Percentiles rank a stretch among this genome's conserved stretches.
Conservation (phyloP, 169 alveolate species). For the Plasmodium inui region DNA sequence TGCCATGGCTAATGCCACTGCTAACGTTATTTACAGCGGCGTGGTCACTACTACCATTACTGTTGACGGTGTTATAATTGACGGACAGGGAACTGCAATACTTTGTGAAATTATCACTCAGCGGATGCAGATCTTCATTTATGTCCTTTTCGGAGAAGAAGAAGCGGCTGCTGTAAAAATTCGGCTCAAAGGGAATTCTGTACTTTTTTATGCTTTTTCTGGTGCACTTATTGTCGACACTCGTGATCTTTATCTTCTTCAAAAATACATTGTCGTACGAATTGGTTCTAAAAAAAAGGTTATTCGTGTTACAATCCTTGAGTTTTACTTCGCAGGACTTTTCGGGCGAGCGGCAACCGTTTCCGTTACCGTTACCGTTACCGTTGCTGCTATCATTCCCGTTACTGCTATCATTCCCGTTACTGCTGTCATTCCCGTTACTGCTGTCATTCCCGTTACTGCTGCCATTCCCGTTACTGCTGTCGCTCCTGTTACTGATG, state of each 20-base stretch:
- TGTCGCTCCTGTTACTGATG: not conserved
- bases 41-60: not conserved
- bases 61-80: constrained; percentile 15
- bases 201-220: constrained; percentile 42
- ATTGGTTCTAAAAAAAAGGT: constrained; percentile 19
- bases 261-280: constrained; percentile 50
- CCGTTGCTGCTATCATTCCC: not conserved
- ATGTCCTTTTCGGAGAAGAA: constrained; percentile 59
- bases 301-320: constrained; percentile 8
- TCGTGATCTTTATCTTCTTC: constrained; percentile 38
- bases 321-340: not conserved
- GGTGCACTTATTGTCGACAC: constrained; percentile 13
- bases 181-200: constrained; percentile 68
- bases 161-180: constrained; percentile 56
- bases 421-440: not conserved
- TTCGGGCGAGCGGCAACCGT: not conserved
- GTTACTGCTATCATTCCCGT: not conserved
- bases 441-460: not conserved
- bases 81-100: constrained; percentile 19
- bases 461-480: not conserved
- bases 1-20: not conserved
- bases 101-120: constrained; percentile 23
- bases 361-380: not conserved
- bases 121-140: constrained; percentile 1
- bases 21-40: not conserved